These are phyloP conservation scores for Phytophthora capsici DNA, from an alignment of 352 stramenopile species.

Conservation along the genomic window DNA sequence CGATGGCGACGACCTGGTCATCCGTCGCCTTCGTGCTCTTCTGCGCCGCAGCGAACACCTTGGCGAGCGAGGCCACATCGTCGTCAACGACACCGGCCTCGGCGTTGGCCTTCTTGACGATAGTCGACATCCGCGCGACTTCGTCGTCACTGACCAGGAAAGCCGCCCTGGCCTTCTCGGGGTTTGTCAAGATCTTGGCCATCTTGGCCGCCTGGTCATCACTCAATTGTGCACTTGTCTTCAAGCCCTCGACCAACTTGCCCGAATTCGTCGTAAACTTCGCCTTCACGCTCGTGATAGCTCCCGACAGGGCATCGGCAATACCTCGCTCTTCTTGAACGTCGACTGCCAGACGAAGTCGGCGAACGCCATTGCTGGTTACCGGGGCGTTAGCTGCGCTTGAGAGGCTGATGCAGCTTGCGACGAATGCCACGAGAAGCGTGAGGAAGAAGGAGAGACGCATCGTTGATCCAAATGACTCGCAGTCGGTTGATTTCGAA, in stretches of 20 bases:
- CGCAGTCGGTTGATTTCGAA: background rate
- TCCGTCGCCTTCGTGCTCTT: too few species aligned
- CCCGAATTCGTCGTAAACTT: background rate
- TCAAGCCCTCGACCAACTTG: background rate
- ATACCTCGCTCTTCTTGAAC: background rate
- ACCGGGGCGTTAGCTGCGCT: background rate
- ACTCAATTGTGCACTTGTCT: background rate
- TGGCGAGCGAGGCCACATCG: too few species aligned
- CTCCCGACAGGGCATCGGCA: background rate
- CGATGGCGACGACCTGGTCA: too few species aligned
- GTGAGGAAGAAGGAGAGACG: background rate
- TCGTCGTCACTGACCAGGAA: background rate
- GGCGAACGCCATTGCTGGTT: background rate
- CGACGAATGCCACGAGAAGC: conserved; percentile 1
- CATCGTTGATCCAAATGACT: background rate
- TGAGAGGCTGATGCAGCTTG: background rate
- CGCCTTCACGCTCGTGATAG: background rate
- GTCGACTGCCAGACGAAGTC: background rate
- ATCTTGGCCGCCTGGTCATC: background rate
- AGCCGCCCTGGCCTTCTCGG: background rate
- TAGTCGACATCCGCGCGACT: background rate
- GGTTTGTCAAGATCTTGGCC: background rate
- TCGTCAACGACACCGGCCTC: too few species aligned
- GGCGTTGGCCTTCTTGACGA: background rate
- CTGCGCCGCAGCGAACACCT: too few species aligned